phyloP scores from a whole-genome alignment of 179 eudicot genomes.

The Beta lomatogona region DNA sequence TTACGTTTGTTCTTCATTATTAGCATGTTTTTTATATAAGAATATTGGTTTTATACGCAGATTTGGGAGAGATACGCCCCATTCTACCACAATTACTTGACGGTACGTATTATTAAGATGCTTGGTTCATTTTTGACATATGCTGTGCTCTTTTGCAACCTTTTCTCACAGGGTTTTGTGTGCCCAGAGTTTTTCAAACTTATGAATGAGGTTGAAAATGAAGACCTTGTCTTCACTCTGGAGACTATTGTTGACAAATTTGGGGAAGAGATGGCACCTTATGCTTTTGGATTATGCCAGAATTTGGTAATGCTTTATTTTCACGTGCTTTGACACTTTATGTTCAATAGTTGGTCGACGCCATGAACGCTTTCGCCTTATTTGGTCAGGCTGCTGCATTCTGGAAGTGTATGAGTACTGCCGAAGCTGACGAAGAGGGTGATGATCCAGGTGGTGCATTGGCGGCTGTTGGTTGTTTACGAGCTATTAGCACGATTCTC shows the following conservation, averaged over 20 bases:
- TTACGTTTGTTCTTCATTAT: not conserved
- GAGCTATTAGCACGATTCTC: slow-evolving; percentile 97
- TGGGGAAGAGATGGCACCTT: slow-evolving; percentile 99
- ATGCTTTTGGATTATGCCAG: slow-evolving; percentile 98
- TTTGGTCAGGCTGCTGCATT: slow-evolving; percentile 83
- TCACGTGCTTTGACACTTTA: slow-evolving; percentile 4
- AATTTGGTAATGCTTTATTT: slow-evolving; percentile 59
- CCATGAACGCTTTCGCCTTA: slow-evolving; percentile 7
- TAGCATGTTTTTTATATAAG: not conserved
- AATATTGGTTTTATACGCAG: slow-evolving; percentile 45
- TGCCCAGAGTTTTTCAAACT: slow-evolving; percentile 87
- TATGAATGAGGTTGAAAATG: slow-evolving; percentile 99
- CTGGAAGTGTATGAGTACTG: slow-evolving; percentile 90
- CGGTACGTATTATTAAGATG: slow-evolving; percentile 44
- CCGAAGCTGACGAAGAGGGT: slow-evolving; percentile 94
- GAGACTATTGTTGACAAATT: slow-evolving; percentile 99
- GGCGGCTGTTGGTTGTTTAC: slow-evolving; percentile 99
- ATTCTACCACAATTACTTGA: slow-evolving; percentile 96
- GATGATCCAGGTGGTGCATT: slow-evolving; percentile 99
- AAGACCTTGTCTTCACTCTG: slow-evolving; percentile 97
- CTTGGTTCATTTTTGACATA: not conserved
- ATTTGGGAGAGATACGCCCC: slow-evolving; percentile 90
- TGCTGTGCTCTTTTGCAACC: not conserved
- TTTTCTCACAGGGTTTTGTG: slow-evolving; percentile 5
- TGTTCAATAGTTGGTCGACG: not conserved